Percentiles rank a stretch among this genome's conserved stretches.
Evolutionary conservation across 2,329 filamentous ascomycete species (phyloP).

Genomic region (Alternaria sp.): DNA sequence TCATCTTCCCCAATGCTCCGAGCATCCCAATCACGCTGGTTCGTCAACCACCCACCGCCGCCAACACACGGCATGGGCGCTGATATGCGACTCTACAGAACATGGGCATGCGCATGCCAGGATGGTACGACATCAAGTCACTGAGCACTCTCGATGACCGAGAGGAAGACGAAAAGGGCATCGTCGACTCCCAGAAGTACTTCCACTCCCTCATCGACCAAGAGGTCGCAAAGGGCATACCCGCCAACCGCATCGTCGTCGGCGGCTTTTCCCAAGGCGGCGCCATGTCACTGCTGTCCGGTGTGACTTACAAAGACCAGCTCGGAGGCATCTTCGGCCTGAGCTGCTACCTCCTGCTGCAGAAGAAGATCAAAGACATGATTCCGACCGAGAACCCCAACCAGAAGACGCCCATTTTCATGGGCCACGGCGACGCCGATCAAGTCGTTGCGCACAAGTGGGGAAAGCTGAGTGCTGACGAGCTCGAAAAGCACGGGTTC

Average conservation of each 20-base stretch:
- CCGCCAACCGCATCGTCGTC: constrained; percentile 82
- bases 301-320: constrained; percentile 76
- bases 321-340: constrained; percentile 89
- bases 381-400: constrained; percentile 63
- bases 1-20: constrained; percentile 92
- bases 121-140: constrained; percentile 79
- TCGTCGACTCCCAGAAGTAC: constrained; percentile 76
- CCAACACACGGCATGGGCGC: constrained; percentile 2
- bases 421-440: constrained; percentile 87
- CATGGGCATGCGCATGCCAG: constrained; percentile 81
- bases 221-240: constrained; percentile 83
- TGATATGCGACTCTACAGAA: constrained; percentile 61
- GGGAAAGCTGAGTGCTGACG: constrained; percentile 72
- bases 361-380: constrained; percentile 66
- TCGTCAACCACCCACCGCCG: constrained; percentile 43
- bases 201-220: constrained; percentile 81
- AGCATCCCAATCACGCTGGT: constrained; percentile 85
- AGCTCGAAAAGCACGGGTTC: constrained; percentile 74
- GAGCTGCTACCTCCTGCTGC: constrained; percentile 81
- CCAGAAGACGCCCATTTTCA: constrained; percentile 82
- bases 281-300: constrained; percentile 83
- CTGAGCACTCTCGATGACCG: constrained; percentile 57
- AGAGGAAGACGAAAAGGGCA: constrained; percentile 74
- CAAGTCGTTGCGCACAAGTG: constrained; percentile 74
- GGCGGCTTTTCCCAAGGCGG: constrained; percentile 89